Conservation (phyloP, 164 flowering plant genomes). For the Cinnamomum chago region DNA sequence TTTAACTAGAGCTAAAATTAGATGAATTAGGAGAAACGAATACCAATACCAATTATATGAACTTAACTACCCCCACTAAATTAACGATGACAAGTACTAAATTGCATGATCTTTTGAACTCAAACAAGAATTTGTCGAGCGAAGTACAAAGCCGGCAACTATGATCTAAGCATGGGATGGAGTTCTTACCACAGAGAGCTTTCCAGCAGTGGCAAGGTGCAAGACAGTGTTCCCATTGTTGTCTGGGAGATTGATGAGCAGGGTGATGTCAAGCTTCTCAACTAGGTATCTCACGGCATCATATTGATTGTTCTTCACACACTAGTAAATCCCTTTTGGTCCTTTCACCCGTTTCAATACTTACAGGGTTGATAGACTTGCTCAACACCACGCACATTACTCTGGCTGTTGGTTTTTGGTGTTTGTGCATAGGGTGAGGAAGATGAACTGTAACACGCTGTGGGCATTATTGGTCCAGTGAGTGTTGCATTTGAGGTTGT, state of each 20-base stretch:
- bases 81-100: not conserved
- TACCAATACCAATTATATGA: not conserved
- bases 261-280: slow-evolving; percentile 32
- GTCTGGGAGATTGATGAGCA: slow-evolving; percentile 35
- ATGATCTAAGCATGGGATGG: too few species aligned
- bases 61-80: not conserved
- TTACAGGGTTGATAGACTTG: not conserved
- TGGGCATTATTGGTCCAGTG: too few species aligned
- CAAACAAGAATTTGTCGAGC: not conserved
- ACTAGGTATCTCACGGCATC: slow-evolving; percentile 37
- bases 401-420: too few species aligned
- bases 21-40: too few species aligned
- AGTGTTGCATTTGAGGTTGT: too few species aligned
- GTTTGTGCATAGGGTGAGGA: too few species aligned
- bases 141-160: not conserved
- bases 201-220: slow-evolving; percentile 53
- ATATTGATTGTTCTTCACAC: slow-evolving; percentile 42
- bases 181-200: slow-evolving; percentile 39
- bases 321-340: too few species aligned
- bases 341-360: not conserved
- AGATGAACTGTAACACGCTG: too few species aligned
- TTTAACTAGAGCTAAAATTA: too few species aligned
- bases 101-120: not conserved
- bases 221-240: slow-evolving; percentile 51
- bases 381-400: too few species aligned